A percentile compares a stretch with the other conserved stretches of the same genome.
phyloP scores from a whole-genome alignment of 768 basidiomycete species.

The Hericium erinaceus region DNA sequence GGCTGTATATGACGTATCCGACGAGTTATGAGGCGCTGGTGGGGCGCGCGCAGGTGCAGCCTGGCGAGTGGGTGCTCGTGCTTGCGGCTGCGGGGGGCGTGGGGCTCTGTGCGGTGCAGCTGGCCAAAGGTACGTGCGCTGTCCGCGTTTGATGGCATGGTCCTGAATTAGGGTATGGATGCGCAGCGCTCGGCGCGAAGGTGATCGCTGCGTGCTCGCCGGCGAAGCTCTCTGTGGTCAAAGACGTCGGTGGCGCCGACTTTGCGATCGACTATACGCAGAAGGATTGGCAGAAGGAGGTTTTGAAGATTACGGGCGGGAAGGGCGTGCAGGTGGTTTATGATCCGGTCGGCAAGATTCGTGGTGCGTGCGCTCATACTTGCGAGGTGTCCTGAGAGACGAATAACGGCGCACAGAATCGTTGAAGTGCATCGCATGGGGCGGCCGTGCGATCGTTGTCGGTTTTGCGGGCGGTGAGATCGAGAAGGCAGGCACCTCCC shows the following conservation, averaged over 20 bases:
- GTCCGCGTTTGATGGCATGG: conserved; percentile 2
- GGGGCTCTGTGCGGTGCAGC: conserved; percentile 83
- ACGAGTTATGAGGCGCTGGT: conserved; percentile 91
- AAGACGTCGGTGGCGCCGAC: conserved; percentile 74
- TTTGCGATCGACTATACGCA: conserved; percentile 70
- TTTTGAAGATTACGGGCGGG: conserved; percentile 71
- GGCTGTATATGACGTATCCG: conserved; percentile 82
- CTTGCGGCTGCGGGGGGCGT: conserved; percentile 97
- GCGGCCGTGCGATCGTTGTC: conserved; percentile 86
- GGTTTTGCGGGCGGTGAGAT: conserved; percentile 84
- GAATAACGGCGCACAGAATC: conserved; percentile 41
- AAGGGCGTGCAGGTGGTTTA: conserved; percentile 83
- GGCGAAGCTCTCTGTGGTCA: conserved; percentile 73
- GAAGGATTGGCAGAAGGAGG: conserved; percentile 83
- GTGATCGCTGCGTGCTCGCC: conserved; percentile 90
- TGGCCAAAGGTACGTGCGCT: conserved; percentile 68
- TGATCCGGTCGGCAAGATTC: conserved; percentile 78
- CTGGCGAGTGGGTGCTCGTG: conserved; percentile 90
- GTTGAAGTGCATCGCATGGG: conserved; percentile 91
- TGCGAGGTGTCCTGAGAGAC: neutral
- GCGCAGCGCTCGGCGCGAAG: conserved; percentile 73
- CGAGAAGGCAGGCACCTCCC: conserved; percentile 50
- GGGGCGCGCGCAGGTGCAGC: conserved; percentile 69
- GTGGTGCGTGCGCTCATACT: conserved; percentile 31
- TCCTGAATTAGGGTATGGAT: neutral